These are phyloP conservation scores for Phytophthora ramorum DNA, from an alignment of 352 stramenopile genomes.

Conservation along the genomic window DNA sequence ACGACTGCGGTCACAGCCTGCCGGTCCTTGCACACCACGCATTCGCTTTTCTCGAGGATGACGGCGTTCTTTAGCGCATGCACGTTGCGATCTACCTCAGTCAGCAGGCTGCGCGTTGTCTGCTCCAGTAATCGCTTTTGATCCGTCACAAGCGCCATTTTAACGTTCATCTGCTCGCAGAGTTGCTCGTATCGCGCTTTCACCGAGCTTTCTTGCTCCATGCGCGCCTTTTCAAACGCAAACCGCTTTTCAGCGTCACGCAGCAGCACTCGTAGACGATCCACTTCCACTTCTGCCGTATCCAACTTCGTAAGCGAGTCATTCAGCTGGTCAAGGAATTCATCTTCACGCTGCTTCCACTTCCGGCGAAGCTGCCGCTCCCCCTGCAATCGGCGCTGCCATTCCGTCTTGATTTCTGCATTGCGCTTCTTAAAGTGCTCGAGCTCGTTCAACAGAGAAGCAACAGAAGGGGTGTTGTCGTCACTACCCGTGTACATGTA, in stretches of 20 bases:
- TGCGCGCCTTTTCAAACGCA: slow-evolving; percentile 71
- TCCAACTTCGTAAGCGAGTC: slow-evolving; percentile 65
- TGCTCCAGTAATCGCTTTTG: slow-evolving; percentile 85
- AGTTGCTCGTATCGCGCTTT: slow-evolving; percentile 77
- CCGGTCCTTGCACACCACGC: slow-evolving; percentile 83
- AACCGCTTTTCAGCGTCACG: slow-evolving; percentile 77
- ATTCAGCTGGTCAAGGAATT: slow-evolving; percentile 76
- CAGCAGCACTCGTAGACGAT: slow-evolving; percentile 48
- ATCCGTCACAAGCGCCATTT: slow-evolving; percentile 66
- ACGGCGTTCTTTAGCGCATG: slow-evolving; percentile 70
- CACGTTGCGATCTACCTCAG: slow-evolving; percentile 79
- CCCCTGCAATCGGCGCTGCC: slow-evolving; percentile 75
- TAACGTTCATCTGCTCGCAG: slow-evolving; percentile 77
- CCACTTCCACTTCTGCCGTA: slow-evolving; percentile 49
- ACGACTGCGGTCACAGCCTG: slow-evolving; percentile 77
- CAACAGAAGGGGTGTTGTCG: slow-evolving; percentile 27
- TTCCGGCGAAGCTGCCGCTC: slow-evolving; percentile 81
- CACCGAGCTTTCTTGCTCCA: slow-evolving; percentile 82
- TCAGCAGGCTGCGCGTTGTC: slow-evolving; percentile 73
- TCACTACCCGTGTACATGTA: slow-evolving; percentile 39
- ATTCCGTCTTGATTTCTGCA: slow-evolving; percentile 82
- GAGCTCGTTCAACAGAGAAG: slow-evolving; percentile 58
- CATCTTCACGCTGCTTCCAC: slow-evolving; percentile 79
- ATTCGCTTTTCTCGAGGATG: slow-evolving; percentile 72
- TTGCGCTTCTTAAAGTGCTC: slow-evolving; percentile 84